phyloP scores from a whole-genome alignment of 768 basidiomycete genomes.

The Boletus coccyginus region DNA sequence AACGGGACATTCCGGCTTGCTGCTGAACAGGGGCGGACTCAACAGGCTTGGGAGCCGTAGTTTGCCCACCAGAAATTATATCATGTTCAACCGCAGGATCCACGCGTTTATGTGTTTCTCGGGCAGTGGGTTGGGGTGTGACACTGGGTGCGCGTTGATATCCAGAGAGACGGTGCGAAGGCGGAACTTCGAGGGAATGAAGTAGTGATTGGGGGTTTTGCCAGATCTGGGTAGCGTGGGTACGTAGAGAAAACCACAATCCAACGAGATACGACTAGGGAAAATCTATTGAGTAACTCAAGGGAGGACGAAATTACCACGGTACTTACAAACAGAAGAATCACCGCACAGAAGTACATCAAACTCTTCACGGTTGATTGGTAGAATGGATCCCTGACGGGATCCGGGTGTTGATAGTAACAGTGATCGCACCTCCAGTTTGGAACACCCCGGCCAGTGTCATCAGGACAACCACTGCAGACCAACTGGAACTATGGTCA shows the following conservation, averaged over 20 bases:
- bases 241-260: slow-evolving; percentile 97
- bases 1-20: slow-evolving; percentile 14
- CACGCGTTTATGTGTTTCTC: slow-evolving; percentile 44
- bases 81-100: slow-evolving; percentile 35
- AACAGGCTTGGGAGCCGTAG: slow-evolving; percentile 31
- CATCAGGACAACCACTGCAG: slow-evolving; percentile 73
- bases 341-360: slow-evolving; percentile 93
- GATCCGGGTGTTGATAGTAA: slow-evolving; percentile 93
- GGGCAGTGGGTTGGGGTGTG: slow-evolving; percentile 7
- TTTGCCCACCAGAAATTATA: slow-evolving; percentile 37
- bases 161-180: slow-evolving; percentile 52
- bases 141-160: slow-evolving; percentile 50
- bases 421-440: slow-evolving; percentile 88
- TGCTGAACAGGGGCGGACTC: slow-evolving; percentile 22
- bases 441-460: slow-evolving; percentile 24
- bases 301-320: background rate
- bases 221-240: slow-evolving; percentile 98
- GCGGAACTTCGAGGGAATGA: slow-evolving; percentile 59
- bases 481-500: slow-evolving; percentile 74
- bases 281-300: slow-evolving; percentile 2
- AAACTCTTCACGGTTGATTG: slow-evolving; percentile 91
- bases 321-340: slow-evolving; percentile 80
- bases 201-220: slow-evolving; percentile 90
- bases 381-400: slow-evolving; percentile 93
- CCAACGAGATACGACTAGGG: slow-evolving; percentile 91